Percentiles rank a stretch among this genome's conserved stretches.
These are phyloP conservation scores for Mrakia hoshinonis DNA, from an alignment of 768 basidiomycete genomes.

Conservation along the genomic window DNA sequence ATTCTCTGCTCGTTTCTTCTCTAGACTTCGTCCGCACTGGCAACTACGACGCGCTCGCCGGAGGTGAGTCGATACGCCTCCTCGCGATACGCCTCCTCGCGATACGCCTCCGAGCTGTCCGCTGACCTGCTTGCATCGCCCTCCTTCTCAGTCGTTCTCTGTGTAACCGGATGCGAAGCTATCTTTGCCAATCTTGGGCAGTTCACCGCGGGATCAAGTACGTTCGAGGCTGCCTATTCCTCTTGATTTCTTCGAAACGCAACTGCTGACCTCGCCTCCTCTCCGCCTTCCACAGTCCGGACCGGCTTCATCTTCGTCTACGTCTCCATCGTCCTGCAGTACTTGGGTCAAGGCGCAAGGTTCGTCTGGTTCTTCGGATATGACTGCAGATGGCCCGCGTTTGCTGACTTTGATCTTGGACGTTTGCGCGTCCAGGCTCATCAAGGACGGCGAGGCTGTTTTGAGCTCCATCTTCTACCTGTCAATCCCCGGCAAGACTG, in stretches of 20 bases:
- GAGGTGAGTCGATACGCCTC: constrained; percentile 33
- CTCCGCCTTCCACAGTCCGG: constrained; percentile 40
- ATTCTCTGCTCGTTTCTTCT: background rate
- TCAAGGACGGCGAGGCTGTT: constrained; percentile 48
- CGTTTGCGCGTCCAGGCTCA: constrained; percentile 38
- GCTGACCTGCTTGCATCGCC: too few relatives aligned
- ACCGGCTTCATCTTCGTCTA: constrained; percentile 45
- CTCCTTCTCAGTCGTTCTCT: constrained; percentile 50
- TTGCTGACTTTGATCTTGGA: too few relatives aligned
- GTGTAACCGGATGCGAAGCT: constrained; percentile 60
- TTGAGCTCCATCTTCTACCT: constrained; percentile 56
- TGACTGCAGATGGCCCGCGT: too few relatives aligned
- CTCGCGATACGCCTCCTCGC: too few relatives aligned
- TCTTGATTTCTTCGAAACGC: constrained; percentile 9
- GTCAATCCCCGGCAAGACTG: constrained; percentile 53
- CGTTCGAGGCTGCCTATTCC: background rate
- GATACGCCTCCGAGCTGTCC: too few relatives aligned
- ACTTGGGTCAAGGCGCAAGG: constrained; percentile 63
- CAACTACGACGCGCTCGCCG: constrained; percentile 55
- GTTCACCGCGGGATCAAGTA: background rate
- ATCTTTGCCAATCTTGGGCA: constrained; percentile 1
- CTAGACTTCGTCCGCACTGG: constrained; percentile 58
- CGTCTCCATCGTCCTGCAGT: constrained; percentile 55
- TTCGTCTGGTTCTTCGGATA: background rate
- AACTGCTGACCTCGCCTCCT: constrained; percentile 57